Conservation (phyloP, 371 early-diverging fungal genomes). For the Mucor saturninus region DNA sequence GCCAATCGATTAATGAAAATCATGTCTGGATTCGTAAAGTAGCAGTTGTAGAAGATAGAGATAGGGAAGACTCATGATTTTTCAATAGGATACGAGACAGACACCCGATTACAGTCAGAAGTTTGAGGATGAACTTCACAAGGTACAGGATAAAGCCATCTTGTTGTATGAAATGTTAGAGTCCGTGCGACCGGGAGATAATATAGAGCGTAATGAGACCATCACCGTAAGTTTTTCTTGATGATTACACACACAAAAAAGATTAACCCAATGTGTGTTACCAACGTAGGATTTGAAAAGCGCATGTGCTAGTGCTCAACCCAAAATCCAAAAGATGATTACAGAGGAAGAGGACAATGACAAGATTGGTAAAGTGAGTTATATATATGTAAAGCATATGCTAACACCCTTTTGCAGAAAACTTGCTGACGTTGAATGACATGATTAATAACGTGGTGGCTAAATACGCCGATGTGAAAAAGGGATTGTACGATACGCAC, state of each 20-base stretch:
- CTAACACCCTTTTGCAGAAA: conserved; percentile 30
- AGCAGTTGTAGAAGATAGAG: background rate
- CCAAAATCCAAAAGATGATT: conserved; percentile 81
- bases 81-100: conserved; percentile 71
- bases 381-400: background rate
- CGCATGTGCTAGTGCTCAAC: conserved; percentile 67
- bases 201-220: conserved; percentile 65
- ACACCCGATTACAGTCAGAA: conserved; percentile 87
- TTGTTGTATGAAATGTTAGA: conserved; percentile 82
- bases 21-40: conserved; percentile 91
- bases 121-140: conserved; percentile 82
- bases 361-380: conserved; percentile 33
- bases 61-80: too few species aligned
- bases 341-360: conserved; percentile 44
- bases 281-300: conserved; percentile 57
- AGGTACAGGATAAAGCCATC: conserved; percentile 77
- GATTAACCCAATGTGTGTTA: conserved; percentile 26
- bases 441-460: conserved; percentile 82
- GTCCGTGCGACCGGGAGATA: conserved; percentile 67
- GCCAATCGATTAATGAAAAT: conserved; percentile 97
- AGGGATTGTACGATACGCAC: conserved; percentile 57
- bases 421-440: conserved; percentile 83
- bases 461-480: conserved; percentile 72
- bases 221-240: conserved; percentile 37
- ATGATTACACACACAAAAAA: conserved; percentile 19